These are phyloP conservation scores for Chytriomyces hyalinus DNA, from an alignment of 192 early-diverging fungal genomes.

Conservation along the genomic window DNA sequence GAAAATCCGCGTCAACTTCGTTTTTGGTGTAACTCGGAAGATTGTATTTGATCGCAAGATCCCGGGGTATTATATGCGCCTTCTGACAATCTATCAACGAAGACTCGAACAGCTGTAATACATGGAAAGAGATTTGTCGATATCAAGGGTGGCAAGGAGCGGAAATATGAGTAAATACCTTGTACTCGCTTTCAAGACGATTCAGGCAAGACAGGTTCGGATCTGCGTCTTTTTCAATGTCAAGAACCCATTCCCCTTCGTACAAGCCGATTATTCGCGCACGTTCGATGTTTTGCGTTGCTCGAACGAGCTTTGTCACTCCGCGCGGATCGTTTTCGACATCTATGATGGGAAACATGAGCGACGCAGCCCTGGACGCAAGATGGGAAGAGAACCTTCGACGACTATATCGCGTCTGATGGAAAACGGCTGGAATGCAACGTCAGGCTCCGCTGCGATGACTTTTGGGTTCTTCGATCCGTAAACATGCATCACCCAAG, in stretches of 20 bases:
- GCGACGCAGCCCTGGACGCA: no score
- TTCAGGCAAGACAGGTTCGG: background rate
- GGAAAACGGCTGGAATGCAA: background rate
- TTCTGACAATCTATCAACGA: no score
- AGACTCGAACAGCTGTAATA: no score
- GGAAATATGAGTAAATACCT: background rate
- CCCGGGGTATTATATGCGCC: no score
- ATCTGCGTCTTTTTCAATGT: slow-evolving; percentile 7
- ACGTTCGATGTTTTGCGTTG: background rate
- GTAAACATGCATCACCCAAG: background rate
- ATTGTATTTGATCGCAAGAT: background rate
- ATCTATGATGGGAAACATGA: background rate
- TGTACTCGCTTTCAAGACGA: slow-evolving; percentile 21
- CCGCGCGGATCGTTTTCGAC: slow-evolving; percentile 1
- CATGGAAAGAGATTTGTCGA: no score
- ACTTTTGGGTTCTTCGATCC: background rate
- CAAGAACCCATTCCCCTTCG: slow-evolving; percentile 14
- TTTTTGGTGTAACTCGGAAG: background rate
- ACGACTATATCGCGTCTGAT: background rate
- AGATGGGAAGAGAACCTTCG: background rate
- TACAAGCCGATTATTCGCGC: slow-evolving; percentile 15
- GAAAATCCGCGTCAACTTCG: background rate
- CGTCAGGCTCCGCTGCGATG: slow-evolving; percentile 14
- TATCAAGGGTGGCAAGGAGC: no score
- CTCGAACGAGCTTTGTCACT: slow-evolving; percentile 15